Percentiles rank a stretch among this genome's conserved stretches.
These are phyloP conservation scores for Sutorius australiensis DNA, from an alignment of 768 basidiomycete species.

Conservation along the genomic window DNA sequence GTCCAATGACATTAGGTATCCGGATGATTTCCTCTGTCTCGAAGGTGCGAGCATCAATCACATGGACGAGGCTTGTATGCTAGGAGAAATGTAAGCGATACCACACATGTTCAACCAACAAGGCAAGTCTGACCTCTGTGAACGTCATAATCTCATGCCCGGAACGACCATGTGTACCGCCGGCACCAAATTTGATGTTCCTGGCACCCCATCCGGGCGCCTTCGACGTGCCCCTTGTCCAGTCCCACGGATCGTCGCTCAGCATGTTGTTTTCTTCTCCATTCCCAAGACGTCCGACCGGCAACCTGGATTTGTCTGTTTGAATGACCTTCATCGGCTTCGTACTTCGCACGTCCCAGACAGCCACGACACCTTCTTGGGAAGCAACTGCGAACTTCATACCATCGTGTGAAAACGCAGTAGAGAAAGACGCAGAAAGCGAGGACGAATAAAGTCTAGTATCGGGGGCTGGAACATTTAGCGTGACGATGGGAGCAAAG, in stretches of 20 bases:
- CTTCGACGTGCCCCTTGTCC: slow-evolving; percentile 51
- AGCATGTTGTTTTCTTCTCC: slow-evolving; percentile 50
- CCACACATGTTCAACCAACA: background rate
- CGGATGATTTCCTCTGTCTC: slow-evolving; percentile 68
- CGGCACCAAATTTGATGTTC: slow-evolving; percentile 79
- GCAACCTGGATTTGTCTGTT: slow-evolving; percentile 41
- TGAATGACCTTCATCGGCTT: slow-evolving; percentile 67
- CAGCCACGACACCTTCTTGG: slow-evolving; percentile 75
- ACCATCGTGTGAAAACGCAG: slow-evolving; percentile 73
- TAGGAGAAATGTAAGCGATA: slow-evolving; percentile 29
- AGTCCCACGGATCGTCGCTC: slow-evolving; percentile 65
- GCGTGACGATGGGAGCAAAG: slow-evolving; percentile 65
- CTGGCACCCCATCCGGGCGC: slow-evolving; percentile 84
- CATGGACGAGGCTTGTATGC: slow-evolving; percentile 80
- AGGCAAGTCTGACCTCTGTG: slow-evolving; percentile 63
- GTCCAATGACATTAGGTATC: slow-evolving; percentile 42
- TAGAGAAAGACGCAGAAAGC: slow-evolving; percentile 72
- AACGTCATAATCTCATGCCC: slow-evolving; percentile 81
- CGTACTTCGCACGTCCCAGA: slow-evolving; percentile 79
- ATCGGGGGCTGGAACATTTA: slow-evolving; percentile 59
- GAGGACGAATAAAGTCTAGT: slow-evolving; percentile 38
- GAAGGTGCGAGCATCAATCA: slow-evolving; percentile 85
- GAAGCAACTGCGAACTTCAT: slow-evolving; percentile 79
- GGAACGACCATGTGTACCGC: slow-evolving; percentile 42
- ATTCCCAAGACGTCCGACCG: slow-evolving; percentile 31